These are phyloP conservation scores for Garcia nutans DNA, from an alignment of 345 rosid species.

Conservation along the genomic window DNA sequence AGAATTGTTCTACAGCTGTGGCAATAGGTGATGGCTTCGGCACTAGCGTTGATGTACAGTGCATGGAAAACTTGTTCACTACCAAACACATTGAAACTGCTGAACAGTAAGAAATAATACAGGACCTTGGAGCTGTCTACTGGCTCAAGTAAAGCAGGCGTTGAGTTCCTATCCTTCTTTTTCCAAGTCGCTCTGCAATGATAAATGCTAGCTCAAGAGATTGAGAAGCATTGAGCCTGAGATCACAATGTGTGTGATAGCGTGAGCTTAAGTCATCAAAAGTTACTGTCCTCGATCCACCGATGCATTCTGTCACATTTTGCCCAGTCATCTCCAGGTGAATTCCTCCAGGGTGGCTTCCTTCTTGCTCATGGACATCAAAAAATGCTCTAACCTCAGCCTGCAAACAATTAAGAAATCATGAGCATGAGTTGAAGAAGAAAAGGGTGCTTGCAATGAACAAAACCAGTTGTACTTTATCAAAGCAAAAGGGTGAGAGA, in stretches of 20 bases:
- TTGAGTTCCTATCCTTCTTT: constrained; percentile 22
- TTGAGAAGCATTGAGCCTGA: constrained; percentile 34
- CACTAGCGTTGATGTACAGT: neutral
- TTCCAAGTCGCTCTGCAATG: constrained; percentile 29
- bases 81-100: constrained; percentile 12
- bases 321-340: constrained; percentile 34
- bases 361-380: constrained; percentile 34
- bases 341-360: constrained; percentile 34
- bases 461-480: neutral
- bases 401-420: constrained; percentile 2
- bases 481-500: neutral
- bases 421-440: neutral
- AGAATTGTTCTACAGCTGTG: neutral
- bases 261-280: constrained; percentile 30
- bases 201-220: constrained; percentile 31
- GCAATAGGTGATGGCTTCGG: neutral
- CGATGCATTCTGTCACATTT: constrained; percentile 34
- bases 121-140: neutral
- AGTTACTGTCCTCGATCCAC: constrained; percentile 28
- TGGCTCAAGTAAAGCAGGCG: constrained; percentile 4
- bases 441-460: neutral
- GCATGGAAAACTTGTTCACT: constrained; percentile 14
- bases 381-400: constrained; percentile 35
- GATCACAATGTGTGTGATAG: constrained; percentile 35
- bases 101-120: neutral